Evolutionary conservation across 148 eudicot genomes (phyloP), one percentile per base, ranked within the genome.

Genomic region (Chenopodium album): DNA sequence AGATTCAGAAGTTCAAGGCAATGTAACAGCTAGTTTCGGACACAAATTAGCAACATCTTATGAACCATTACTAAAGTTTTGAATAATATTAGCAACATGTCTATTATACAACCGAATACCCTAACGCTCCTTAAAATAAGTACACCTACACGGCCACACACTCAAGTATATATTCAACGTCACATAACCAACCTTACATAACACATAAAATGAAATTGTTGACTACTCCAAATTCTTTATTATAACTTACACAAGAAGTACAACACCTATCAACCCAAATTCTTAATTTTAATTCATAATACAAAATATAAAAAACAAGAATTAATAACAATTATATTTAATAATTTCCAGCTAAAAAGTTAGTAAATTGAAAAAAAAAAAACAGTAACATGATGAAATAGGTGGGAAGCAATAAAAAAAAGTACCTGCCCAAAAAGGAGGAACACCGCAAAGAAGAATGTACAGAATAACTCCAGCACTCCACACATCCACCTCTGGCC

Each of bases 341-440:
- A 41, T 41, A 41, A 41, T 4, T 71, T n/a, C 29, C 63, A 12
- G 8, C 19, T 37, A 67, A 79, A 79, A 48, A 50, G 54, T 50
- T 2, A 50, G 54, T 50, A 13, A 11, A 9, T 11, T 64, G 68
- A 29, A 64, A 23, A 7, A 64, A 9, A n/a, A 12, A 26, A 64
- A 64, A 75, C 67, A 50, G 48, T 75, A 48, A 41, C 8, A 41
- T 41, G 44, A 41, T 41, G 60, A 76, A 66, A 54, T 52, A 77
- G 62, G 34, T 47, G 76, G 71, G 11, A 48, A 64, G n/a, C 59
- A 70, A 67, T 62, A 31, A 65, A 62, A 1, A 31, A 60, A 72
- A 64, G 23, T 85, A 93, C 98, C 98, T 86, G 98, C 98, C 98
- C 98, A 94, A 83, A 94, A 94, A 79, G 98, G 98, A 82, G 98